A percentile compares a stretch with the other conserved stretches of the same genome.
Evolutionary conservation across 2,329 filamentous ascomycete species (phyloP).

Genomic region (Trichoderma sp.): DNA sequence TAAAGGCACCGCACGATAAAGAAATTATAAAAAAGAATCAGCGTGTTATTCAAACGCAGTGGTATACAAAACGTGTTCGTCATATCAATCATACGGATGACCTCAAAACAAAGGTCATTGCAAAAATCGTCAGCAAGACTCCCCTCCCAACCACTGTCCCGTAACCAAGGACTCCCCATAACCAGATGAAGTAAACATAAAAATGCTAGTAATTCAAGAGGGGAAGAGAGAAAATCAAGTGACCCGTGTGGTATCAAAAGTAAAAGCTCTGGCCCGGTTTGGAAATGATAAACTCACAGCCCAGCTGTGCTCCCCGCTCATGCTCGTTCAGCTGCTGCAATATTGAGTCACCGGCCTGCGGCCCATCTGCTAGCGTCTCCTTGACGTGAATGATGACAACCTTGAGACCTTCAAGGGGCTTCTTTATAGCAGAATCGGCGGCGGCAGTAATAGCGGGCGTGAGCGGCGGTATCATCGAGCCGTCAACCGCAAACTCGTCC

Average conservation of each 20-base stretch:
- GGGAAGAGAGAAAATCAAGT: background rate
- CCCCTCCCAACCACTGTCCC: background rate
- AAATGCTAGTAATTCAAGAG: slow-evolving; percentile 4
- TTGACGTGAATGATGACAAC: slow-evolving; percentile 94
- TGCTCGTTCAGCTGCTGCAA: slow-evolving; percentile 65
- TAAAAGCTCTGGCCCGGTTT: slow-evolving; percentile 60
- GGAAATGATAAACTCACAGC: slow-evolving; percentile 77
- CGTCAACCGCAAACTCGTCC: slow-evolving; percentile 36
- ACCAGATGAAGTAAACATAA: background rate
- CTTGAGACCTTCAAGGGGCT: slow-evolving; percentile 68
- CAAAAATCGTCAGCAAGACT: background rate
- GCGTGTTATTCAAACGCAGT: slow-evolving; percentile 11
- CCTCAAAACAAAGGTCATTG: background rate
- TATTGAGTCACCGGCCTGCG: slow-evolving; percentile 63
- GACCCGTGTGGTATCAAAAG: slow-evolving; percentile 37
- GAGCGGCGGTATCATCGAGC: slow-evolving; percentile 18
- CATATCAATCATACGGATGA: slow-evolving; percentile 10
- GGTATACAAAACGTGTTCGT: slow-evolving; percentile 18
- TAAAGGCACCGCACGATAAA: background rate
- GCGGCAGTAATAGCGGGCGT: slow-evolving; percentile 16
- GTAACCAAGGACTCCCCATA: background rate
- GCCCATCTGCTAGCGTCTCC: slow-evolving; percentile 73
- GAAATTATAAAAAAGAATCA: background rate
- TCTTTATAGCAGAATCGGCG: slow-evolving; percentile 18
- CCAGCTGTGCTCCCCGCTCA: slow-evolving; percentile 64